Conservation (phyloP, 2,329 filamentous ascomycete genomes). For the Dendryphion nanum region DNA sequence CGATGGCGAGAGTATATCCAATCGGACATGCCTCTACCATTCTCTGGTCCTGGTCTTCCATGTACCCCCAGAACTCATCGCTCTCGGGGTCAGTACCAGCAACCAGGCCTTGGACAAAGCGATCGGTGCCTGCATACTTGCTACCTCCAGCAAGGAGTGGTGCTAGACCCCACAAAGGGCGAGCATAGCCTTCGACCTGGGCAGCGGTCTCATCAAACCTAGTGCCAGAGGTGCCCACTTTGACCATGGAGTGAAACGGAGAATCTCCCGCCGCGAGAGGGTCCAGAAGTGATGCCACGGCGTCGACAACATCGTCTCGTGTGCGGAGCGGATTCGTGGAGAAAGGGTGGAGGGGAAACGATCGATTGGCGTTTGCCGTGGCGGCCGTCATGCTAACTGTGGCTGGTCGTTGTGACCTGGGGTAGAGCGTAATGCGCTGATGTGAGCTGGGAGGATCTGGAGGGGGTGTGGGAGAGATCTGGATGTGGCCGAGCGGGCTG, state of each 20-base stretch:
- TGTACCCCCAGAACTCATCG: slow-evolving; percentile 74
- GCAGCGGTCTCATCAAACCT: slow-evolving; percentile 75
- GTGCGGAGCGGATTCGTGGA: slow-evolving; percentile 42
- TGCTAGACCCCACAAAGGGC: slow-evolving; percentile 74
- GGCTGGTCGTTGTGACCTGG: too few relatives aligned
- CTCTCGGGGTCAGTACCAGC: slow-evolving; percentile 68
- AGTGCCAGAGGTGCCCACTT: slow-evolving; percentile 69
- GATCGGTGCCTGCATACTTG: slow-evolving; percentile 61
- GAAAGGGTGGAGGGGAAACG: slow-evolving; percentile 43
- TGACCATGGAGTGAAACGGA: slow-evolving; percentile 62
- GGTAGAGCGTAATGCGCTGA: too few relatives aligned
- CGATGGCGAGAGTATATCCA: slow-evolving; percentile 71
- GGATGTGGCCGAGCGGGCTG: too few relatives aligned
- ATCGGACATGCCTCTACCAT: slow-evolving; percentile 86
- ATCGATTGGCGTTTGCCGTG: slow-evolving; percentile 41
- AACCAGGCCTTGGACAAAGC: slow-evolving; percentile 69
- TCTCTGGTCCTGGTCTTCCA: slow-evolving; percentile 73
- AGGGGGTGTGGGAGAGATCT: too few relatives aligned
- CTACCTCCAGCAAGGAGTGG: slow-evolving; percentile 68
- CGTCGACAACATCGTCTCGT: slow-evolving; percentile 43
- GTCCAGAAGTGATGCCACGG: slow-evolving; percentile 58
- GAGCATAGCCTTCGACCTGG: slow-evolving; percentile 72
- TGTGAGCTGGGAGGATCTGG: too few relatives aligned
- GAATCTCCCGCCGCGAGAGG: slow-evolving; percentile 73
- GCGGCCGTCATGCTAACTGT: slow-evolving; percentile 23